Conservation (phyloP, 2,329 filamentous ascomycete genomes). For the Mycosphaerella sp. region DNA sequence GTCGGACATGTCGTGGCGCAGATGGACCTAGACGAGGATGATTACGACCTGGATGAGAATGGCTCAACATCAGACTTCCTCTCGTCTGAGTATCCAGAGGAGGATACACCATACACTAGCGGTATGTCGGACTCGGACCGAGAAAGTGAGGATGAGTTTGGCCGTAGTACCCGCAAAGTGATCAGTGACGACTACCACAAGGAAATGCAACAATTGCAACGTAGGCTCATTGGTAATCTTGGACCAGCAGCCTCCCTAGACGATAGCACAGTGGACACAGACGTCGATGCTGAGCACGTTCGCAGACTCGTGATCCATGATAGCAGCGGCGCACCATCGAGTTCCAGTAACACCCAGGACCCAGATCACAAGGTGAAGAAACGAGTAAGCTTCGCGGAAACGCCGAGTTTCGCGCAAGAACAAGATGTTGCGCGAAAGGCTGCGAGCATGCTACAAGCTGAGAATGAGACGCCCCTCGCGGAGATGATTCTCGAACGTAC, state of each 20-base stretch:
- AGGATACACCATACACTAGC: conserved; percentile 39
- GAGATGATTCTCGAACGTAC: conserved; percentile 43
- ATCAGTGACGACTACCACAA: conserved; percentile 69
- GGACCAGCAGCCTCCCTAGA: conserved; percentile 43
- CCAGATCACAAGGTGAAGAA: conserved; percentile 45
- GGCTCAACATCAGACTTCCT: conserved; percentile 24
- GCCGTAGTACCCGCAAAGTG: conserved; percentile 61
- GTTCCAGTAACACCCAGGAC: conserved; percentile 20
- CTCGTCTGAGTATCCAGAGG: conserved; percentile 33
- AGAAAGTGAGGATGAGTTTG: conserved; percentile 70
- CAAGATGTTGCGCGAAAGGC: conserved; percentile 27
- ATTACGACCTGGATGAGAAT: conserved; percentile 47
- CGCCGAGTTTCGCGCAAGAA: conserved; percentile 61
- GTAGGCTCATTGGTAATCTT: conserved; percentile 61
- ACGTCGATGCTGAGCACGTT: conserved; percentile 50
- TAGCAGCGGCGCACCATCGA: conserved; percentile 1
- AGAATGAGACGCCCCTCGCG: conserved; percentile 20
- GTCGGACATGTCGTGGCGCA: conserved; percentile 90
- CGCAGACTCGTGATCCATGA: conserved; percentile 47
- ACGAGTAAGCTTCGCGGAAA: conserved; percentile 72
- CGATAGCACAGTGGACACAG: conserved; percentile 32
- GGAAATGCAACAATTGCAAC: conserved; percentile 80
- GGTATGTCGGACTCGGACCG: conserved; percentile 56
- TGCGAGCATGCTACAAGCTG: conserved; percentile 22
- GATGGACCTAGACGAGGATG: conserved; percentile 65